phyloP scores from a whole-genome alignment of 352 stramenopile species.

The Hyaloperonospora arabidopsidis region DNA sequence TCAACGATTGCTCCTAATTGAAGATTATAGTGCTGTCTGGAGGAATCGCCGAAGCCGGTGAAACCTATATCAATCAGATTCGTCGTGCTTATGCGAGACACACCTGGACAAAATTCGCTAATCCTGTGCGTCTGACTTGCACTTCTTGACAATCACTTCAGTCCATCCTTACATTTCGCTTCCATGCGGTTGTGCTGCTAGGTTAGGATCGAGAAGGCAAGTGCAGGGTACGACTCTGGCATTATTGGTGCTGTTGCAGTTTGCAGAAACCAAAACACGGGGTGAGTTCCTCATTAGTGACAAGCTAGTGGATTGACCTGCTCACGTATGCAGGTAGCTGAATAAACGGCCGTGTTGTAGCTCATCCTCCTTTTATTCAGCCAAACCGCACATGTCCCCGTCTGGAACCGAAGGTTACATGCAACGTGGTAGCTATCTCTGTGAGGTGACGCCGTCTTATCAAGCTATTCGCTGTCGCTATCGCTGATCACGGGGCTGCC shows the following conservation, averaged over 20 bases:
- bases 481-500: slow-evolving; percentile 68
- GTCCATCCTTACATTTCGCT: slow-evolving; percentile 2
- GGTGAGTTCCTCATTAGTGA: background rate
- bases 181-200: slow-evolving; percentile 10
- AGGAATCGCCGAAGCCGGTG: slow-evolving; percentile 63
- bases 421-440: too few species aligned
- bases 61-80: slow-evolving; percentile 64
- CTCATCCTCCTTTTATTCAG: too few species aligned
- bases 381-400: too few species aligned
- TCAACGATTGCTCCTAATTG: background rate
- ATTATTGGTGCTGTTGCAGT: slow-evolving; percentile 72
- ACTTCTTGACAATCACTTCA: slow-evolving; percentile 5
- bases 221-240: slow-evolving; percentile 72
- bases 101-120: slow-evolving; percentile 62
- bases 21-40: slow-evolving; percentile 78
- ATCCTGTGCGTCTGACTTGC: slow-evolving; percentile 39
- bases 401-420: too few species aligned
- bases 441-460: slow-evolving; percentile 9
- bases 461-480: slow-evolving; percentile 61
- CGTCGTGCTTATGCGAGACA: slow-evolving; percentile 54
- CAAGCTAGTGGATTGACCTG: background rate
- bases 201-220: slow-evolving; percentile 73
- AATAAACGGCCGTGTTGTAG: too few species aligned
- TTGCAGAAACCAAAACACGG: slow-evolving; percentile 23
- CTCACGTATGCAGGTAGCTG: too few species aligned